These are phyloP conservation scores for Prosopis cineraria DNA, from an alignment of 306 rosid species.

Conservation along the genomic window DNA sequence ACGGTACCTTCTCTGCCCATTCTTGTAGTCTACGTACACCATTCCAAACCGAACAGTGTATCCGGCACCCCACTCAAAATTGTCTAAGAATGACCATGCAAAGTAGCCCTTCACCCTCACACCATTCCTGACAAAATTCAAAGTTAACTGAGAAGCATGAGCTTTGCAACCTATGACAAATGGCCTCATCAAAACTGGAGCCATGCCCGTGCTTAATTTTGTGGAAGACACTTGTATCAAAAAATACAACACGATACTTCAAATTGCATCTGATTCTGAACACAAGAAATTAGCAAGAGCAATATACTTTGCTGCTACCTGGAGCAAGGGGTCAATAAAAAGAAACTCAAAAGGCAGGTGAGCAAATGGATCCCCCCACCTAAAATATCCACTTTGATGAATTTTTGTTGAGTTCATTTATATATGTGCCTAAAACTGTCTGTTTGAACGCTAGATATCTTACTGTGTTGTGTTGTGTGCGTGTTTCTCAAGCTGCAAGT, in stretches of 20 bases:
- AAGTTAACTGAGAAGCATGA: neutral
- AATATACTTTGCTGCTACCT: neutral
- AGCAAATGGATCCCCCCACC: neutral
- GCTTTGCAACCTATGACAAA: neutral
- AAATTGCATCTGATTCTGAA: neutral
- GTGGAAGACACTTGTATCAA: neutral
- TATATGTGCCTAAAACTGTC: neutral
- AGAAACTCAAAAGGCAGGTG: neutral
- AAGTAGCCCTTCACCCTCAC: slow-evolving; percentile 71
- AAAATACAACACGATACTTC: neutral
- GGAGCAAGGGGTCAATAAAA: neutral
- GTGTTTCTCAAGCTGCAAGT: neutral
- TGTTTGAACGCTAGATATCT: neutral
- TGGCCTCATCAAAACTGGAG: neutral
- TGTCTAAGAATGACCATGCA: slow-evolving; percentile 74
- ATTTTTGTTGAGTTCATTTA: neutral
- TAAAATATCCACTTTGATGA: neutral
- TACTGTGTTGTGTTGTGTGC: neutral
- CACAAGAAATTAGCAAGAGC: neutral
- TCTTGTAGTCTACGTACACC: slow-evolving; percentile 59
- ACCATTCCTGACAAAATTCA: slow-evolving; percentile 49
- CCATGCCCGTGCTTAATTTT: neutral
- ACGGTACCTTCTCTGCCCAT: slow-evolving; percentile 49
- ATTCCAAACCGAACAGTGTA: slow-evolving; percentile 64
- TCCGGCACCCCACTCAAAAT: slow-evolving; percentile 61